phyloP scores from a whole-genome alignment of 2,329 filamentous ascomycete genomes.

The Periconia digitata region DNA sequence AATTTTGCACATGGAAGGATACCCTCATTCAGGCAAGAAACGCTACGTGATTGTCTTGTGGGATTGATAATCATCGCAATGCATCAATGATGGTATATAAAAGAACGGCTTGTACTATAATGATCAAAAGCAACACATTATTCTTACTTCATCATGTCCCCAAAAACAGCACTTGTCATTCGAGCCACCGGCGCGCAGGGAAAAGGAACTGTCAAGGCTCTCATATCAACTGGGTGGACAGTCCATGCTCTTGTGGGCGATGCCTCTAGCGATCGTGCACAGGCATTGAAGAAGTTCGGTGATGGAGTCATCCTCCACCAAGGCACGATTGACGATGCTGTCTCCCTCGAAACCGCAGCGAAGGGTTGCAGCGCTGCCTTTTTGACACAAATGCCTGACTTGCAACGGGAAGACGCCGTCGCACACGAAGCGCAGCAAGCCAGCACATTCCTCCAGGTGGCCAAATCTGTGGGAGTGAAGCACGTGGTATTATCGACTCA shows the following conservation, averaged over 20 bases:
- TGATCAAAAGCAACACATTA: neutral
- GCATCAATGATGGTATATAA: too few relatives aligned
- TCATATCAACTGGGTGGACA: slow-evolving; percentile 26
- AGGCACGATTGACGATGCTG: slow-evolving; percentile 35
- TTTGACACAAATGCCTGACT: slow-evolving; percentile 24
- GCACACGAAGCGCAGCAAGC: slow-evolving; percentile 18
- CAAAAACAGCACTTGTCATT: slow-evolving; percentile 20
- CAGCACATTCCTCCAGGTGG: slow-evolving; percentile 21
- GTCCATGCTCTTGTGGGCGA: slow-evolving; percentile 40
- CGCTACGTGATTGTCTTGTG: too few relatives aligned
- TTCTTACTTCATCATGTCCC: slow-evolving; percentile 7
- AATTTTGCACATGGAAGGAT: too few relatives aligned
- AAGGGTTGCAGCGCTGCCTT: slow-evolving; percentile 32
- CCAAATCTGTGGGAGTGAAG: slow-evolving; percentile 33
- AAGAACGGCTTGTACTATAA: too few relatives aligned
- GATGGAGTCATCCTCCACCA: slow-evolving; percentile 24
- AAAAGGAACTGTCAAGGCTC: slow-evolving; percentile 23
- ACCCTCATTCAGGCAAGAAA: too few relatives aligned
- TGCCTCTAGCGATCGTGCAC: slow-evolving; percentile 22
- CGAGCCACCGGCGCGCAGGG: slow-evolving; percentile 25
- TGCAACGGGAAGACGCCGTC: slow-evolving; percentile 13
- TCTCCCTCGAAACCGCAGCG: slow-evolving; percentile 29
- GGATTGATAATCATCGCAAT: too few relatives aligned
- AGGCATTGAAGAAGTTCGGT: slow-evolving; percentile 29
- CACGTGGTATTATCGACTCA: slow-evolving; percentile 33